Conservation (phyloP, 768 basidiomycete genomes). For the Pleurotus pulmonarius region DNA sequence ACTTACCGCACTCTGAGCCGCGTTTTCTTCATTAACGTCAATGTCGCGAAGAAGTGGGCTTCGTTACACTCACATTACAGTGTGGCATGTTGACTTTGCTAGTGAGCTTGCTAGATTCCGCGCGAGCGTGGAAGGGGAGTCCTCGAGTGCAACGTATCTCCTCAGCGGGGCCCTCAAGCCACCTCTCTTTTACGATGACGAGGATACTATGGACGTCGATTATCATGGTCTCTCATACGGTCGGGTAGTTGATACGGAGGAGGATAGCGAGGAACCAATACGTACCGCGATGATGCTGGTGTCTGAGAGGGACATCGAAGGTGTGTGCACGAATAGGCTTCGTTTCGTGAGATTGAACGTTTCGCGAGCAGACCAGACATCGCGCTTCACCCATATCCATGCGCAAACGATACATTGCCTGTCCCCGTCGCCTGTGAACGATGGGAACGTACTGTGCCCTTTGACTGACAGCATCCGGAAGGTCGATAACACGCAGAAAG, state of each 20-base stretch:
- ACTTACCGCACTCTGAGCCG: conserved; percentile 78
- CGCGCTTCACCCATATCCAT: conserved; percentile 47
- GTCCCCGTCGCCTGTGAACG: conserved; percentile 57
- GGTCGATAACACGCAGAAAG: conserved; percentile 37
- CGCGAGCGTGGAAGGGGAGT: conserved; percentile 38
- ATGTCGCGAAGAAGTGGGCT: conserved; percentile 71
- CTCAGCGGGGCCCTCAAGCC: conserved; percentile 52
- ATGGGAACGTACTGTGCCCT: conserved; percentile 39
- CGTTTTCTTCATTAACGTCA: conserved; percentile 68
- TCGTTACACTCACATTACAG: not conserved
- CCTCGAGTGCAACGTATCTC: conserved; percentile 65
- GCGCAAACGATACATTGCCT: conserved; percentile 70
- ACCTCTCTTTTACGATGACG: conserved; percentile 1
- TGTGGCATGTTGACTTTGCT: not conserved
- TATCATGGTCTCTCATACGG: not conserved
- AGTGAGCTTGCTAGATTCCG: conserved; percentile 67
- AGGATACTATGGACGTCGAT: conserved; percentile 8
- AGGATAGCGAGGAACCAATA: conserved; percentile 39
- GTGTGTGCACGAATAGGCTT: conserved; percentile 33
- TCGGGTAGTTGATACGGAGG: conserved; percentile 30
- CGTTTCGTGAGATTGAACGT: not conserved
- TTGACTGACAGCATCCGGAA: conserved; percentile 34
- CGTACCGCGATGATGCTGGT: conserved; percentile 54
- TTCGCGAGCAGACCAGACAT: conserved; percentile 35
- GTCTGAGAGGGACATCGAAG: conserved; percentile 59